phyloP scores from a whole-genome alignment of 2,329 filamentous ascomycete species.

The Sarocladium brachiariae region DNA sequence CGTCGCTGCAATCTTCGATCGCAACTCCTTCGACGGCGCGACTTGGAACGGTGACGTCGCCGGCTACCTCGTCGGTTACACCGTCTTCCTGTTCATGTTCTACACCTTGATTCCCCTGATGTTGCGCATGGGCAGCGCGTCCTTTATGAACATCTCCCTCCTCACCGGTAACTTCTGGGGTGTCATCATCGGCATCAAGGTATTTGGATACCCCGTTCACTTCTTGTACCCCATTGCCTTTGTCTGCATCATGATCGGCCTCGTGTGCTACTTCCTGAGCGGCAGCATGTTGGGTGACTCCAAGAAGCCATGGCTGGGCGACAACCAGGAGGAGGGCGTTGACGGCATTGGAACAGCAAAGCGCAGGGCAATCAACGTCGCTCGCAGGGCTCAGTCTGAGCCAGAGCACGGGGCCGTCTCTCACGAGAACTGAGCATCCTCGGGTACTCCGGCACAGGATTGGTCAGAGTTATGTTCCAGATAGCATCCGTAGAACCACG shows the following conservation, averaged over 20 bases:
- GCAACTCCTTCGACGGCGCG: slow-evolving; percentile 57
- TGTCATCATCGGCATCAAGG: slow-evolving; percentile 80
- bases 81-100: slow-evolving; percentile 73
- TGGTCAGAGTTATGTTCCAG: too few species aligned
- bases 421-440: not conserved
- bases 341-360: slow-evolving; percentile 81
- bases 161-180: slow-evolving; percentile 97
- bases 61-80: slow-evolving; percentile 87
- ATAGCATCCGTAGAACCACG: not conserved
- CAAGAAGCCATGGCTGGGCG: slow-evolving; percentile 90
- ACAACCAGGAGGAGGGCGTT: slow-evolving; percentile 75
- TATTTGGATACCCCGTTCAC: slow-evolving; percentile 75
- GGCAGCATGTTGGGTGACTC: slow-evolving; percentile 79
- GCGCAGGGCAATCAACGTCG: slow-evolving; percentile 59
- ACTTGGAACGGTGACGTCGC: slow-evolving; percentile 61
- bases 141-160: slow-evolving; percentile 94
- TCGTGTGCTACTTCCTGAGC: slow-evolving; percentile 81
- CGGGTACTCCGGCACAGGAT: not conserved
- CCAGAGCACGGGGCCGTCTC: slow-evolving; percentile 18
- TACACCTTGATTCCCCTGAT: slow-evolving; percentile 83
- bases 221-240: slow-evolving; percentile 96
- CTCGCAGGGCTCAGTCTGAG: slow-evolving; percentile 32
- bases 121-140: slow-evolving; percentile 81
- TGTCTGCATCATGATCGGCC: slow-evolving; percentile 79
- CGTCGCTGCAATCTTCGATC: slow-evolving; percentile 89